These are phyloP conservation scores for Pholiota microspora DNA, from an alignment of 768 basidiomycete genomes.

Conservation along the genomic window DNA sequence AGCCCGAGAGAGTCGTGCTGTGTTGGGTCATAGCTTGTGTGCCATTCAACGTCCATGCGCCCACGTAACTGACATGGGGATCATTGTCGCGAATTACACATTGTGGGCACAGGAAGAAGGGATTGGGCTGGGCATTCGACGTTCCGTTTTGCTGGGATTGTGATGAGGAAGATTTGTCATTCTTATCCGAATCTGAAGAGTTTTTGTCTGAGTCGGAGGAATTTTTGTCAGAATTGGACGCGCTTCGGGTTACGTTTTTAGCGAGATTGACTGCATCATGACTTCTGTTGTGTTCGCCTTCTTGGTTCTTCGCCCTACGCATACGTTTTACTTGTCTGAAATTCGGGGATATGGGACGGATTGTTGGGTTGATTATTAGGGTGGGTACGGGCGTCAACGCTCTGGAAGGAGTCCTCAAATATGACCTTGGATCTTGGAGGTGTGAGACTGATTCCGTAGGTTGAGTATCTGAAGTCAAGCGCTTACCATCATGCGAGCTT, in stretches of 20 bases:
- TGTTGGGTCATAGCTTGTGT: constrained; percentile 31
- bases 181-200: too few species aligned
- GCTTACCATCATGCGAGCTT: constrained; percentile 4
- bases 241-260: not conserved
- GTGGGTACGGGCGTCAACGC: not conserved
- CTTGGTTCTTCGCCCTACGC: not conserved
- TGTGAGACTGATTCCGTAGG: not conserved
- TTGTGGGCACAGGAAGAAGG: constrained; percentile 8
- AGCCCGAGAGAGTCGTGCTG: constrained; percentile 29
- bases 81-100: constrained; percentile 34
- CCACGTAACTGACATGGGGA: constrained; percentile 31
- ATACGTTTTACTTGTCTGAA: not conserved
- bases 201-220: too few species aligned
- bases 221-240: not conserved
- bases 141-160: not conserved
- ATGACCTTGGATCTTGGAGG: not conserved
- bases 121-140: not conserved
- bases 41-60: constrained; percentile 33
- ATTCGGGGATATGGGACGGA: not conserved
- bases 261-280: not conserved
- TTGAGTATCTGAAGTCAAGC: too few species aligned
- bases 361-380: not conserved
- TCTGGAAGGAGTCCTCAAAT: not conserved
- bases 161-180: too few species aligned
- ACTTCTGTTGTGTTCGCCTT: not conserved